These are phyloP conservation scores for Lactarius psammicola DNA, from an alignment of 768 basidiomycete species.

Conservation along the genomic window DNA sequence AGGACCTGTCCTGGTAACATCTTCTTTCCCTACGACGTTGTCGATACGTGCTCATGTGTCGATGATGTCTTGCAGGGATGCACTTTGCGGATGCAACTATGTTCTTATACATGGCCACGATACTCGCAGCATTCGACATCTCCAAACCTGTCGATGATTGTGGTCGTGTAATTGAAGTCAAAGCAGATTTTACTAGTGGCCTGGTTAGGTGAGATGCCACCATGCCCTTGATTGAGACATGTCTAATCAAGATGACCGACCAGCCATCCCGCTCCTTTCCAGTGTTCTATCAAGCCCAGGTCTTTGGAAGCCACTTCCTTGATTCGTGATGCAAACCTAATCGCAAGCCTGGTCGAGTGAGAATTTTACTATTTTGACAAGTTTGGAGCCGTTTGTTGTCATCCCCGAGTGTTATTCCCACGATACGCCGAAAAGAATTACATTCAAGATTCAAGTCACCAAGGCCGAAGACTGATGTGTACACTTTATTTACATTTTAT, in stretches of 20 bases:
- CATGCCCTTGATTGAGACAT: no score
- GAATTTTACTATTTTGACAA: no score
- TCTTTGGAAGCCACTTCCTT: conserved; percentile 31
- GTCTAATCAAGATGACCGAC: background rate
- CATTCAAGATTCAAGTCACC: no score
- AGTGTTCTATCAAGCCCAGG: conserved; percentile 32
- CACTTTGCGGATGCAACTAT: conserved; percentile 35
- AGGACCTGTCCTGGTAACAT: conserved; percentile 2
- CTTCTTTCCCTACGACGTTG: background rate
- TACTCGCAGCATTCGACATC: conserved; percentile 36
- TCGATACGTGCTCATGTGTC: background rate
- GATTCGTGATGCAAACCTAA: conserved; percentile 16
- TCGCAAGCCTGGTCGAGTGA: background rate
- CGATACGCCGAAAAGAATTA: background rate
- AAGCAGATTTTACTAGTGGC: conserved; percentile 31
- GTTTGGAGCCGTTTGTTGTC: background rate
- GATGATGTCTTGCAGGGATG: background rate
- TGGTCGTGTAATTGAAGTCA: conserved; percentile 32
- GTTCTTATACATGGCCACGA: conserved; percentile 34
- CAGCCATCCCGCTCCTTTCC: conserved; percentile 1
- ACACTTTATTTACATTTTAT: background rate
- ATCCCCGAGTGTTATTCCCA: background rate
- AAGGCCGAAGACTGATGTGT: background rate
- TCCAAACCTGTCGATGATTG: conserved; percentile 31
- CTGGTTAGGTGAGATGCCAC: conserved; percentile 32